These are phyloP conservation scores for Gloeostereum incarnatum DNA, from an alignment of 768 basidiomycete genomes.

Conservation along the genomic window DNA sequence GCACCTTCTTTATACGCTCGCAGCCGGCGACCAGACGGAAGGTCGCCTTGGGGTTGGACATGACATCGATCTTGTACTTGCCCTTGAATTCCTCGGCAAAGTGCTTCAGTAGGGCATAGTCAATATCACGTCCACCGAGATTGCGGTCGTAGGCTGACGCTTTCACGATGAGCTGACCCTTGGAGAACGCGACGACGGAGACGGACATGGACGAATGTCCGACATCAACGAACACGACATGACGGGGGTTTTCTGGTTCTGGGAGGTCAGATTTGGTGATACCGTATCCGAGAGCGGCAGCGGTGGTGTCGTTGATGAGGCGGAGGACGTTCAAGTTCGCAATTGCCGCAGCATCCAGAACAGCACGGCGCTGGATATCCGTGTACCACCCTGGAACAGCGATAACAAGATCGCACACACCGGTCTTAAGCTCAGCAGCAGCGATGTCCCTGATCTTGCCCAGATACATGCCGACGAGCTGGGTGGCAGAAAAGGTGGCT, in stretches of 20 bases:
- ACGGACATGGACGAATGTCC: conserved; percentile 90
- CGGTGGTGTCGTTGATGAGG: conserved; percentile 96
- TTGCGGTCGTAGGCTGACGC: conserved; percentile 86
- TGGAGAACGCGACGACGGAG: conserved; percentile 85
- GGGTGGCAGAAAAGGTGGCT: conserved; percentile 74
- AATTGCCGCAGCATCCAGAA: conserved; percentile 84
- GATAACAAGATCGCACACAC: conserved; percentile 88
- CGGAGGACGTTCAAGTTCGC: conserved; percentile 87
- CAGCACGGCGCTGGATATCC: conserved; percentile 83
- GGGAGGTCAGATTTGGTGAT: conserved; percentile 99
- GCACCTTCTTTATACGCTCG: conserved; percentile 93
- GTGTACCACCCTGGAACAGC: conserved; percentile 97
- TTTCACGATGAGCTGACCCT: conserved; percentile 85
- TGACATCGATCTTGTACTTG: conserved; percentile 98
- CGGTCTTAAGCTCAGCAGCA: conserved; percentile 72
- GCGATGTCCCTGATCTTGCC: conserved; percentile 88
- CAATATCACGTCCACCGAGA: conserved; percentile 94
- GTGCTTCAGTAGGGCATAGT: conserved; percentile 81
- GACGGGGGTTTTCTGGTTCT: conserved; percentile 64
- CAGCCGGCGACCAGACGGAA: conserved; percentile 87
- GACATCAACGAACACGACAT: conserved; percentile 92
- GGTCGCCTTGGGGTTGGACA: conserved; percentile 81
- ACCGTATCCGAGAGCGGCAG: conserved; percentile 93
- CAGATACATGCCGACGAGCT: conserved; percentile 87
- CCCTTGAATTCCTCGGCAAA: conserved; percentile 87